Evolutionary conservation across 2,329 filamentous ascomycete species (phyloP).

Genomic region (Pyrenochaeta sp.): DNA sequence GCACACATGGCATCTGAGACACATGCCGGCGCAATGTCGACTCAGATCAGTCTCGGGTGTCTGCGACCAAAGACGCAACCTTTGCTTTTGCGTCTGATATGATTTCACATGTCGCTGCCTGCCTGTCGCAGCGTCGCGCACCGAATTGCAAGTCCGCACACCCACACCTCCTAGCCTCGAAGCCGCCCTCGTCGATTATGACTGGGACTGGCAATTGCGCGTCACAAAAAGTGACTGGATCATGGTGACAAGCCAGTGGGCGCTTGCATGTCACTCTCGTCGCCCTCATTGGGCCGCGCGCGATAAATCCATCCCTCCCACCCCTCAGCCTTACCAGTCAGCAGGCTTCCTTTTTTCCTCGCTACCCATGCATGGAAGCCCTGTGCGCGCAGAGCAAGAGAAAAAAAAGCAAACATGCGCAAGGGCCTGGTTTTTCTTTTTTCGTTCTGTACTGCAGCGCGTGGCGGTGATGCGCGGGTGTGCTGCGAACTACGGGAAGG

Average conservation of each 20-base stretch:
- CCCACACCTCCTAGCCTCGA: too few relatives aligned
- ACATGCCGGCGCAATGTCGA: conserved; percentile 16
- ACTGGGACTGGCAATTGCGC: conserved; percentile 15
- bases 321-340: conserved; percentile 20
- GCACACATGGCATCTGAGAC: conserved; percentile 41
- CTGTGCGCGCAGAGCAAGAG: too few relatives aligned
- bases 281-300: conserved; percentile 11
- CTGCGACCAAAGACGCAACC: conserved; percentile 1
- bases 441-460: background rate
- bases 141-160: too few relatives aligned
- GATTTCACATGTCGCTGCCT: conserved; percentile 13
- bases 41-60: conserved; percentile 20
- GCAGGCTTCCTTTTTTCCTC: conserved; percentile 8
- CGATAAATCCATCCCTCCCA: too few relatives aligned
- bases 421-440: background rate
- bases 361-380: conserved; percentile 3
- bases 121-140: too few relatives aligned
- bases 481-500: conserved; percentile 5
- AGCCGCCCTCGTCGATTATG: too few relatives aligned
- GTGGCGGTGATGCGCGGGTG: conserved; percentile 6
- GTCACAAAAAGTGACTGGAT: conserved; percentile 18
- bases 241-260: conserved; percentile 14
- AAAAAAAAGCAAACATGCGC: conserved; percentile 1
- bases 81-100: conserved; percentile 12
- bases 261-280: conserved; percentile 13